Evolutionary conservation across 768 basidiomycete genomes (phyloP).

Genomic region (Suillus weaverae): DNA sequence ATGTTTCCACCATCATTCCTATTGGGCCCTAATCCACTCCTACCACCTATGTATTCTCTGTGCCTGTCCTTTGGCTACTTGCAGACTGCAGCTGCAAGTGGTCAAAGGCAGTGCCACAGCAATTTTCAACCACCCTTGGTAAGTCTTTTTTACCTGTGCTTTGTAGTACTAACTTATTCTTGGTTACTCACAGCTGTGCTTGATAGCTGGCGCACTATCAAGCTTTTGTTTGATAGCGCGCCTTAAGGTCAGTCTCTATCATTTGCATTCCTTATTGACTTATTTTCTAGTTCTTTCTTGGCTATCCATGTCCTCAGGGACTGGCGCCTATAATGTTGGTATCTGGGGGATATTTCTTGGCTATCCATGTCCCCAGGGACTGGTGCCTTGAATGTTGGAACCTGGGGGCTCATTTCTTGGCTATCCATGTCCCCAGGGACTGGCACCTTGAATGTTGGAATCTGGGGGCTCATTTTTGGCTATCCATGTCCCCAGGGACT

Average conservation of each 20-base stretch:
- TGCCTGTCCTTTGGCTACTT: not conserved
- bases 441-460: no score
- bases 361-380: not conserved
- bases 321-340: not conserved
- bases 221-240: not conserved
- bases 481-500: no score
- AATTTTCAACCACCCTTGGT: not conserved
- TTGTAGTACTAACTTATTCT: no score
- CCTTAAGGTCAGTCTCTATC: not conserved
- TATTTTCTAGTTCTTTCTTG: not conserved
- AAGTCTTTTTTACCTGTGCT: no score
- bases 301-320: not conserved
- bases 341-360: no score
- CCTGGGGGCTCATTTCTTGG: no score
- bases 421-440: no score
- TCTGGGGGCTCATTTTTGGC: no score
- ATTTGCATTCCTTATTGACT: not conserved
- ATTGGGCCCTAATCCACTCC: no score
- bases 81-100: constrained; percentile 1
- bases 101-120: not conserved
- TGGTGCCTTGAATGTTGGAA: not conserved
- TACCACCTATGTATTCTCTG: no score
- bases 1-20: not conserved
- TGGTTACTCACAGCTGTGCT: not conserved
- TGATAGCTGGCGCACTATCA: not conserved